Base-by-base conservation (phyloP, 2,329 filamentous ascomycete species). In the Graphilbum sp. region DNA sequence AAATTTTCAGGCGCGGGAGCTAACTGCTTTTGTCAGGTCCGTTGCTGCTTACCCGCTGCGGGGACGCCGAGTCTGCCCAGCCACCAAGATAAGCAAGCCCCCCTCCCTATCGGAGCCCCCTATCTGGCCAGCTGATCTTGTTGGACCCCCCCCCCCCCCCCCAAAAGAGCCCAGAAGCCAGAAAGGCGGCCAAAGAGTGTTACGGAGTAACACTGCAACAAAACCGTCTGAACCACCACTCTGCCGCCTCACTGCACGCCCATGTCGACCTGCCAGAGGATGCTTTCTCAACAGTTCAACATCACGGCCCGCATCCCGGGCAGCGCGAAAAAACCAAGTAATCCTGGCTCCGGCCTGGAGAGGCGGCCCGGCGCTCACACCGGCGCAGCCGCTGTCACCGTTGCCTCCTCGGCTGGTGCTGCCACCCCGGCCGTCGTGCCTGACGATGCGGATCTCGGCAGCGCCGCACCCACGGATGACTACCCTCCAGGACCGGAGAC, bases 271-370 rank as follows among this genome's bases (percentile, higher is more conserved):
- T 38, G 31, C 23, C 36, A 38, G 31, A 38, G 31, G 20, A 38
- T 38, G 36, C 31, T 38, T 33, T 38, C 36, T 20, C 30, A 38
- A 33, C 36, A 38, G 30, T 38, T 32, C 30, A 38, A 32, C 30
- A 32, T 38, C 17, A 25, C 36, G 10, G 36, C 20, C 11, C 20
- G 11, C 16, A 33, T 38, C 20, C 36, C 36, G 30, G 21, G 21
- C 20, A 38, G 16, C 15, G 5, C 23, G 5, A 33, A 38, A 33
- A 38, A 38, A 33, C 31, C 36, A n/a, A 38, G 36, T 38, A 38
- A 15, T 38, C 20, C 25, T 38, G 36, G 36, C 36, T 38, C 36
- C 31, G 36, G 31, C 36, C 29, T 33, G 36, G 36, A 38, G 36
- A 18, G 20, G 31, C 36, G 30, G 18, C 36, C 16, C 20, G 25